Percentiles rank a stretch among this genome's conserved stretches.
Conservation (phyloP, 2,329 filamentous ascomycete genomes). For the Aulographum hederae region DNA sequence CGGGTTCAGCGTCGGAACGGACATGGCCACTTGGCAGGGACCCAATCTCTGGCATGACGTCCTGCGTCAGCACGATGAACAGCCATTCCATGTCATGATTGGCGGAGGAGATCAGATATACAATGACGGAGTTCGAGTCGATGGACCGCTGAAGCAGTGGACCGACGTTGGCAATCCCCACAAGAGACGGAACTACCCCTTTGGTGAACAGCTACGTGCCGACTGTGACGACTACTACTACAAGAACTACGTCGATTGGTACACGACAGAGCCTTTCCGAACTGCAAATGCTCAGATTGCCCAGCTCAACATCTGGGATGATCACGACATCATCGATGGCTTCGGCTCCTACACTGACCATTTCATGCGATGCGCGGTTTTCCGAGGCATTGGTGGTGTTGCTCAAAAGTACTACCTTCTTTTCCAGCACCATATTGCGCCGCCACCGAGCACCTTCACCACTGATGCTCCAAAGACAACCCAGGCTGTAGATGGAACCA, state of each 20-base stretch:
- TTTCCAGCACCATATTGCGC: constrained; percentile 62
- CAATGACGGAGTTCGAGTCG: constrained; percentile 63
- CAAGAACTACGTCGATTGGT: constrained; percentile 46
- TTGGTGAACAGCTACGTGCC: constrained; percentile 41
- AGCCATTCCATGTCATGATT: constrained; percentile 52
- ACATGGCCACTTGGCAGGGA: constrained; percentile 42
- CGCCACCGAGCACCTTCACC: constrained; percentile 71
- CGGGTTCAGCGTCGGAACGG: constrained; percentile 47
- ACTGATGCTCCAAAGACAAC: constrained; percentile 46
- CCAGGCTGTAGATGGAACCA: constrained; percentile 25
- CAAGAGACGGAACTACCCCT: constrained; percentile 42
- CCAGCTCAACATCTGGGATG: constrained; percentile 48
- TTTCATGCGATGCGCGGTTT: constrained; percentile 48
- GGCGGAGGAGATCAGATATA: constrained; percentile 82
- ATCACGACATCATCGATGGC: constrained; percentile 48
- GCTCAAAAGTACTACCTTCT: constrained; percentile 41
- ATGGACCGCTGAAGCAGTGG: constrained; percentile 57
- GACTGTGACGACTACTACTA: constrained; percentile 45
- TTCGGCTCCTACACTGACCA: constrained; percentile 49
- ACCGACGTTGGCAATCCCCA: constrained; percentile 41
- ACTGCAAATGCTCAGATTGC: constrained; percentile 42
- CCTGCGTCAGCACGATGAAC: constrained; percentile 37
- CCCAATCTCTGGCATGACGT: constrained; percentile 48
- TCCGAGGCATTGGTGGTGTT: constrained; percentile 44
- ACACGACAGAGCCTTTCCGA: constrained; percentile 46